Evolutionary conservation across 805 yeast genomes (phyloP), one percentile per base, ranked within the genome.

Genomic region (Schwanniomyces yamadae): DNA sequence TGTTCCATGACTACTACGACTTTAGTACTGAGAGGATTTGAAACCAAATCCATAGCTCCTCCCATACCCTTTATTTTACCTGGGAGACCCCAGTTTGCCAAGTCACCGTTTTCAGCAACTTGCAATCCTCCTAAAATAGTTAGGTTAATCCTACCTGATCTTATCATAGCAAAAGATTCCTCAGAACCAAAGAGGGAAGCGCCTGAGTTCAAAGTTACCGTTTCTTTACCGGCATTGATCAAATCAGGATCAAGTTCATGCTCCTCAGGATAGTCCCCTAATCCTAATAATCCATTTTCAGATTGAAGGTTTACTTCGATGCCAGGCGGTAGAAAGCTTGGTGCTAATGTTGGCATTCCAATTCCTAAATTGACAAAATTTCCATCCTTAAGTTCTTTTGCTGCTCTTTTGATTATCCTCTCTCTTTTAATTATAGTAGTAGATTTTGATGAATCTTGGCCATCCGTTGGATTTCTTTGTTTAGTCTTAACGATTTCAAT

Each of bases 61-160:
- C 78, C 78, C 71, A 72, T 73, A n/a, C 77, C 77, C 48, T 69
- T 71, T 28, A 73, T 66, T 40, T 63, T 57, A 5, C 77, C 77
- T 1, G 78, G 77, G 2, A 73, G 55, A 15, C 71, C 75, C 77
- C 78, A 73, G 49, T 73, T 73, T 23, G 78, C 77, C 23, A 73
- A 59, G 40, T 73, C 78, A 23, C 78, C 78, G 29, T 40, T 52
- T 28, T 61, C 57, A 2, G 75, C 66, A 5, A 73, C 77, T 46
- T 73, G 77, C 53, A 73, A 59, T 9, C 74, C 77, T 3, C 78
- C 78, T 10, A 73, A 54, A 28, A 73, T 60, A 1, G 76, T 61
- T 39, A 69, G 45, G 39, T 63, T 59, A 25, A 73, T 57, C 42
- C 65, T 62, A 6, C 78, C 78, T 5, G 71, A 57, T 22, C 78